These are phyloP conservation scores for Barbarea vulgaris DNA, from an alignment of 345 rosid genomes.

Conservation along the genomic window DNA sequence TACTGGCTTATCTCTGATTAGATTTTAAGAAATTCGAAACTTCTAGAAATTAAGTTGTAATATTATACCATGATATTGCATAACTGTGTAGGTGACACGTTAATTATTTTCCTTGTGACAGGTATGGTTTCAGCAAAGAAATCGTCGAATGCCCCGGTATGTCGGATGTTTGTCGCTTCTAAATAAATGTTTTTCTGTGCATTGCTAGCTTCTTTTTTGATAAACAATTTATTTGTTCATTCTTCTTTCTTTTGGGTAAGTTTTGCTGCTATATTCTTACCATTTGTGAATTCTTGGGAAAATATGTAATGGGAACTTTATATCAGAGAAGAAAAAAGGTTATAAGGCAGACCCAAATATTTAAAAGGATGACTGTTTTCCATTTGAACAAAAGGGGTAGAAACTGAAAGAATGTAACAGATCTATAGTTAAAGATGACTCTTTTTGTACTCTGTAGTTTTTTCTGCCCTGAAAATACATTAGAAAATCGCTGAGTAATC, in stretches of 20 bases:
- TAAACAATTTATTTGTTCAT: background rate
- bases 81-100: background rate
- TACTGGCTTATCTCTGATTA: background rate
- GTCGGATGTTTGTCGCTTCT: conserved; percentile 11
- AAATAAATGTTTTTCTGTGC: background rate
- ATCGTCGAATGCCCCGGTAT: conserved; percentile 90
- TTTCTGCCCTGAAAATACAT: conserved; percentile 1
- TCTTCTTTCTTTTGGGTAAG: conserved; percentile 4
- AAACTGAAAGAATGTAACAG: background rate
- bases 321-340: background rate
- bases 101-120: conserved; percentile 43
- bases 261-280: background rate
- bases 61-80: background rate
- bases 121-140: conserved; percentile 94
- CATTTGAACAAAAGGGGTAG: background rate
- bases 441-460: background rate
- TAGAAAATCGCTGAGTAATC: background rate
- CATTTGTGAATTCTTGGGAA: background rate
- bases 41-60: background rate
- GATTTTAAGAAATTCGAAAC: background rate
- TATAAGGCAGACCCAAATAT: background rate
- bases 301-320: background rate
- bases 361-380: background rate
- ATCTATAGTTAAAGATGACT: background rate
- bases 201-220: conserved; percentile 1